A percentile compares a stretch with the other conserved stretches of the same genome.
Conservation (phyloP, 495 filamentous ascomycete genomes). For the Penicillium dipodomyicola region DNA sequence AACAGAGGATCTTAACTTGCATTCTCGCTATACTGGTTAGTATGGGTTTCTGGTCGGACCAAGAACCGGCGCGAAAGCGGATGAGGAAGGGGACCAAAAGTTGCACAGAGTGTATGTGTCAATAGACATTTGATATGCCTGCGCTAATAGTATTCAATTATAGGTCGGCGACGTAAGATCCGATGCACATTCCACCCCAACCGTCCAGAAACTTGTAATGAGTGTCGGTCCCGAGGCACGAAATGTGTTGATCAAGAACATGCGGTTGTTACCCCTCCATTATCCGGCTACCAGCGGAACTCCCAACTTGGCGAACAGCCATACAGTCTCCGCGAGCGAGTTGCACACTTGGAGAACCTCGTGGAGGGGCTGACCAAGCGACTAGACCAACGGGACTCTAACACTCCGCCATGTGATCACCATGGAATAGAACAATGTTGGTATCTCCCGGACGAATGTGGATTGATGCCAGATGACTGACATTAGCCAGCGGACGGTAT, state of each 20-base stretch:
- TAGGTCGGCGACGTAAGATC: slow-evolving; percentile 44
- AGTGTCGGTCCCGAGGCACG: slow-evolving; percentile 36
- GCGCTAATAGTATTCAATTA: slow-evolving; percentile 1
- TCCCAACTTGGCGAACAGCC: slow-evolving; percentile 27
- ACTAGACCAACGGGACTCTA: slow-evolving; percentile 21
- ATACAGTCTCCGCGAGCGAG: slow-evolving; percentile 39
- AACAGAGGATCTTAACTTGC: neutral
- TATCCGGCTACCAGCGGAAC: neutral
- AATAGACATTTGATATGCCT: neutral
- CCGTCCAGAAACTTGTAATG: slow-evolving; percentile 33
- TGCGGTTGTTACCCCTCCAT: slow-evolving; percentile 4
- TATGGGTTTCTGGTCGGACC: slow-evolving; percentile 25
- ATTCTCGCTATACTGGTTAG: neutral
- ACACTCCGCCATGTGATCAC: slow-evolving; percentile 9
- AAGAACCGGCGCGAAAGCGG: slow-evolving; percentile 36
- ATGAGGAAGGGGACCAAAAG: slow-evolving; percentile 45
- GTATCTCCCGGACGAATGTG: neutral
- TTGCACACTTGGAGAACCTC: slow-evolving; percentile 36
- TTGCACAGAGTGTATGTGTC: slow-evolving; percentile 38
- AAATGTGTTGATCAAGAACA: slow-evolving; percentile 38
- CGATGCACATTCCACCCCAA: slow-evolving; percentile 36
- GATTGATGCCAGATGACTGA: neutral
- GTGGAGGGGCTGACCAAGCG: slow-evolving; percentile 30
- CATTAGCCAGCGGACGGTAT: slow-evolving; percentile 7
- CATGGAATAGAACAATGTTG: slow-evolving; percentile 1